A percentile compares a stretch with the other conserved stretches of the same genome.
Conservation (phyloP, 192 early-diverging fungal species). For the Allomyces javanicus region DNA sequence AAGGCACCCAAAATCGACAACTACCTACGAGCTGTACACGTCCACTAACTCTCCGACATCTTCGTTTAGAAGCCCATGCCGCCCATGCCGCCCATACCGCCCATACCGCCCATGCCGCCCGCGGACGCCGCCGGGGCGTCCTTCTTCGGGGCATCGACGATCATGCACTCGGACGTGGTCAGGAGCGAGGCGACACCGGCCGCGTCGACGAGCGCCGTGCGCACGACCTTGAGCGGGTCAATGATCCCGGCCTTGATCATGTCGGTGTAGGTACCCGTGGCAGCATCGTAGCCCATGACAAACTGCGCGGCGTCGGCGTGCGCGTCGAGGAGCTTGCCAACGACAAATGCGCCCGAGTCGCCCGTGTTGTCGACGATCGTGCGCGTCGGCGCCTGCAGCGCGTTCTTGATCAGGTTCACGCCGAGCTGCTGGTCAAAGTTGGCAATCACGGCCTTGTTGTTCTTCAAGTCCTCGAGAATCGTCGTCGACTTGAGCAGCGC, state of each 20-base stretch:
- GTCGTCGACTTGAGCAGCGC: conserved; percentile 86
- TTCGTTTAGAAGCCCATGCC: conserved; percentile 19
- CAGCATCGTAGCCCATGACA: conserved; percentile 89
- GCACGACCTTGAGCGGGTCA: conserved; percentile 97
- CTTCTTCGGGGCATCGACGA: conserved; percentile 83
- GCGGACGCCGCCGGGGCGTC: conserved; percentile 23
- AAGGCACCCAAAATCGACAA: no score
- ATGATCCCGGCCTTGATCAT: conserved; percentile 95
- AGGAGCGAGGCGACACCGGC: conserved; percentile 90
- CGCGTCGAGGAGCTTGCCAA: conserved; percentile 80
- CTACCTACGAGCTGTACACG: no score
- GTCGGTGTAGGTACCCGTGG: conserved; percentile 77
- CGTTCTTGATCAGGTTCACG: conserved; percentile 85
- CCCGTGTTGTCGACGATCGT: conserved; percentile 97
- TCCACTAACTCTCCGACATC: no score
- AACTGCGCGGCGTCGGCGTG: conserved; percentile 40
- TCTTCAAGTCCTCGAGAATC: conserved; percentile 59
- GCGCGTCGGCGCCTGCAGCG: conserved; percentile 77
- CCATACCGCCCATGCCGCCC: conserved; percentile 43
- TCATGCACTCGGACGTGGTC: conserved; percentile 96
- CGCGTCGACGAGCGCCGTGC: conserved; percentile 93
- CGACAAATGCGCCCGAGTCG: conserved; percentile 87
- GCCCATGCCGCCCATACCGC: conserved; percentile 49
- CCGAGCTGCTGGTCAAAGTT: conserved; percentile 99
- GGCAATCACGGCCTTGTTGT: conserved; percentile 15